phyloP scores from a whole-genome alignment of 1,284 basidiomycete species.

The Ceratobasidium sp. region DNA sequence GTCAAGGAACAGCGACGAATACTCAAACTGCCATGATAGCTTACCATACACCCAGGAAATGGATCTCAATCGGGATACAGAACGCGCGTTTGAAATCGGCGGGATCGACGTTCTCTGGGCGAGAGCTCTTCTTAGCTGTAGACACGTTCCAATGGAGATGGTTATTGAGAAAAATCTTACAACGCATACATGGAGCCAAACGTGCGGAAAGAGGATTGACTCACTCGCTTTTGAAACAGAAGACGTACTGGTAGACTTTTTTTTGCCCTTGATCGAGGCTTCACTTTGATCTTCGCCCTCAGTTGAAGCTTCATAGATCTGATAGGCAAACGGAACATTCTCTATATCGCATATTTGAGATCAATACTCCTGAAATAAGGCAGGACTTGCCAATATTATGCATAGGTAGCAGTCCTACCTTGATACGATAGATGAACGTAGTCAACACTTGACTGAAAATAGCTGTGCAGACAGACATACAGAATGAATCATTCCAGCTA shows the following conservation, averaged over 20 bases:
- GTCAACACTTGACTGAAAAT: too few species aligned
- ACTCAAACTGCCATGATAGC: neutral
- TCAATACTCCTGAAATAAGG: neutral
- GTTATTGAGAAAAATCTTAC: neutral
- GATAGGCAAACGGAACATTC: conserved; percentile 50
- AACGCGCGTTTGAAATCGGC: conserved; percentile 48
- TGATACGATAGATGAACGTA: too few species aligned
- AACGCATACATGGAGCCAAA: too few species aligned
- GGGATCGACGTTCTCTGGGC: neutral
- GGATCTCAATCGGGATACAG: conserved; percentile 31
- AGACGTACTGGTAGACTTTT: too few species aligned
- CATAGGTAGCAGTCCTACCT: conserved; percentile 32
- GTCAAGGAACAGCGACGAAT: neutral
- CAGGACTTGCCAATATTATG: conserved; percentile 36
- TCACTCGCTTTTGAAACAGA: too few species aligned
- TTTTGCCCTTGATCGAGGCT: too few species aligned
- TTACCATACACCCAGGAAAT: conserved; percentile 50
- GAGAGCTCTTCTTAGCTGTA: neutral
- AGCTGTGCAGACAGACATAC: conserved; percentile 31
- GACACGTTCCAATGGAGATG: too few species aligned
- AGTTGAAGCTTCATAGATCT: conserved; percentile 40
- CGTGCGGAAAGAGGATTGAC: too few species aligned
- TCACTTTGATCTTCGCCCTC: too few species aligned
- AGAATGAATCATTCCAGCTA: conserved; percentile 47
- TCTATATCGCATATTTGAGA: conserved; percentile 24